Base-by-base conservation (phyloP, 306 rosid genomes). In the Citrullus amarus region DNA sequence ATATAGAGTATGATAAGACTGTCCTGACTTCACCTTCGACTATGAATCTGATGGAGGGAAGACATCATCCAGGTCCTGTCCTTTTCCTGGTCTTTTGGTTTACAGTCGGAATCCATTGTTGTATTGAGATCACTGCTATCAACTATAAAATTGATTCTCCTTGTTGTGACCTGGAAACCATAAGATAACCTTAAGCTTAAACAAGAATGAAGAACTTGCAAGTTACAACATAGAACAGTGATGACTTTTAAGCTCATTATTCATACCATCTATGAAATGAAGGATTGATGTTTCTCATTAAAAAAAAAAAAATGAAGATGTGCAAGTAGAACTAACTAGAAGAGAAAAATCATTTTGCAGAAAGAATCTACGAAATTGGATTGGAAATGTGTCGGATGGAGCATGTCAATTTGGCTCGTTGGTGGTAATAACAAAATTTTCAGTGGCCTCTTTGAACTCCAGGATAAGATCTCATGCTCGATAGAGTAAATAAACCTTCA, bases 1-100 rank as follows among this genome's bases (percentile, higher is more conserved):
- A 65, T 78, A 18, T 71, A 71, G 43, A 67, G 44, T 20, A 79
- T 54, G 57, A 44, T 78, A 75, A 11, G 82, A 78, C 66, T 50
- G 75, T 55, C 71, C 41, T 68, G 73, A 63, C 66, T 79, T 88
- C 81, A 95, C 99, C 99, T 92, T 59, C 97, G 89, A 83, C 99
- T 91, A 84, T 91, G 90, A 62, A 95, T 91, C 86, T 95, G 99
- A 88, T 91, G 97, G 84, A 95, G 93, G 80, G 97, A 86, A 55
- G 93, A 87, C 85, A 91, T 87, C 81, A 81, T 82, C 99, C 98
- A 95, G 86, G 97, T 91, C 65, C 88, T 94, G 69, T 92, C 92
- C 87, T 92, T 95, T 83, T 87, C 91, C 82, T 81, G 86, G 56
- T 87, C 86, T 78, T 77, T 82, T 69, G 74, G 60, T 75, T 81